These are phyloP conservation scores for Rhodotorula sp. DNA, from an alignment of 1,284 basidiomycete genomes.

Conservation along the genomic window DNA sequence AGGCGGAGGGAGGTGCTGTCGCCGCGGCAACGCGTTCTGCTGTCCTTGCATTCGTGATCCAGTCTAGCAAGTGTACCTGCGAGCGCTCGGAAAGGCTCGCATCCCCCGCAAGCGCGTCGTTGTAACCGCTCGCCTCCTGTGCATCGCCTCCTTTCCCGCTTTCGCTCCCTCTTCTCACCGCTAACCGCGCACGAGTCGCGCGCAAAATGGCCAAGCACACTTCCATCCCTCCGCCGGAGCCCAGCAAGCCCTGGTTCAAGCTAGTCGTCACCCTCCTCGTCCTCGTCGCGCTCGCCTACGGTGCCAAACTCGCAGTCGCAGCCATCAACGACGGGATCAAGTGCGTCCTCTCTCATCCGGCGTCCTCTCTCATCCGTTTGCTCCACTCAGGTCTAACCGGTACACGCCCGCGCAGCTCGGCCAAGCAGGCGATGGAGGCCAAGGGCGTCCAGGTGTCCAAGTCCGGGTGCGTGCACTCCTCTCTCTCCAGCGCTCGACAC, in stretches of 20 bases:
- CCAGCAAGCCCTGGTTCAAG: conserved; percentile 20
- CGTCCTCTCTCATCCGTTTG: too few relatives aligned
- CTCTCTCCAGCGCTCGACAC: rapidly evolving
- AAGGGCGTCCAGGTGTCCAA: conserved; percentile 28
- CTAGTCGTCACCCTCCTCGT: conserved; percentile 33
- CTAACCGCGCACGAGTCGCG: too few relatives aligned
- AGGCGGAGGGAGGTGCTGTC: not conserved
- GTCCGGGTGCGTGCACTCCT: conserved; percentile 20
- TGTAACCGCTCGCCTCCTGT: not conserved
- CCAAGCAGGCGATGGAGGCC: conserved; percentile 23
- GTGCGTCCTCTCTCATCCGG: too few relatives aligned
- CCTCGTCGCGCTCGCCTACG: conserved; percentile 13
- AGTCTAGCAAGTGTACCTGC: too few relatives aligned
- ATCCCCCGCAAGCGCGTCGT: too few relatives aligned
- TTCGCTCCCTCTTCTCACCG: too few relatives aligned
- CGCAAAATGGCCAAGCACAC: conserved; percentile 8
- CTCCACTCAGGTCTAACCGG: not conserved
- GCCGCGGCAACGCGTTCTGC: not conserved
- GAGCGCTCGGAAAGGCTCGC: too few relatives aligned
- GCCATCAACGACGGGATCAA: conserved; percentile 22
- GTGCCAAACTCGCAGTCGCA: conserved; percentile 1
- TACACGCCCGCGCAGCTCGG: not conserved
- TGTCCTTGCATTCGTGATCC: too few relatives aligned
- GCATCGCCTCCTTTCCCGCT: not conserved
- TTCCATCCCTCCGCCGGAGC: not conserved